These are phyloP conservation scores for Pseudogymnoascus pannorum DNA, from an alignment of 2,329 filamentous ascomycete genomes.

Conservation along the genomic window DNA sequence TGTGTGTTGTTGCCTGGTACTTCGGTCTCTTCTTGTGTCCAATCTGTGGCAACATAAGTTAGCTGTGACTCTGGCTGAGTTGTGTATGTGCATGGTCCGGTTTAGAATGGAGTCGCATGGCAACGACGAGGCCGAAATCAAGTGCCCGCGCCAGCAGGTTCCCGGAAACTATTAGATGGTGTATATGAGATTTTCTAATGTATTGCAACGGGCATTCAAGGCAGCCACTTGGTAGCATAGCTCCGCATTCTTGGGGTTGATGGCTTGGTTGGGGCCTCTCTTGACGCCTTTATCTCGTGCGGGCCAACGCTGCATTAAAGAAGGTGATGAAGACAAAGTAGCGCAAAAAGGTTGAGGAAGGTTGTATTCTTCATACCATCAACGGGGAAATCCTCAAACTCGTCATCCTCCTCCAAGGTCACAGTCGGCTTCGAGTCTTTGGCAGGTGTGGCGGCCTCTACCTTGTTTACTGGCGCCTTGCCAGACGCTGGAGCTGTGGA, in stretches of 20 bases:
- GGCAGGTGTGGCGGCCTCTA: slow-evolving; percentile 27
- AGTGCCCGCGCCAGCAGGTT: neutral
- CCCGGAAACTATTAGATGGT: neutral
- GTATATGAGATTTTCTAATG: neutral
- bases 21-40: slow-evolving; percentile 86
- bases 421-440: slow-evolving; percentile 38
- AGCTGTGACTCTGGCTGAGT: neutral
- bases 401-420: slow-evolving; percentile 90
- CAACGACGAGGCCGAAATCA: neutral
- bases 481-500: slow-evolving; percentile 7
- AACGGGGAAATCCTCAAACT: slow-evolving; percentile 97
- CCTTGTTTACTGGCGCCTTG: neutral
- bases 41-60: slow-evolving; percentile 52
- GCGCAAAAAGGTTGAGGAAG: neutral
- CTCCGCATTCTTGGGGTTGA: neutral
- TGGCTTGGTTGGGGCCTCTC: neutral
- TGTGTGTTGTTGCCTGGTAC: slow-evolving; percentile 70
- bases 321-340: too few relatives aligned
- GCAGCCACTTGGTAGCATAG: neutral
- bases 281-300: neutral
- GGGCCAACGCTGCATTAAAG: neutral
- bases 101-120: neutral
- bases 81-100: neutral
- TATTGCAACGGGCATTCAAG: neutral
- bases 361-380: slow-evolving; percentile 56